A percentile compares a stretch with the other conserved stretches of the same genome.
Evolutionary conservation across 2,329 filamentous ascomycete genomes (phyloP).

Genomic region (Nemania sp.): DNA sequence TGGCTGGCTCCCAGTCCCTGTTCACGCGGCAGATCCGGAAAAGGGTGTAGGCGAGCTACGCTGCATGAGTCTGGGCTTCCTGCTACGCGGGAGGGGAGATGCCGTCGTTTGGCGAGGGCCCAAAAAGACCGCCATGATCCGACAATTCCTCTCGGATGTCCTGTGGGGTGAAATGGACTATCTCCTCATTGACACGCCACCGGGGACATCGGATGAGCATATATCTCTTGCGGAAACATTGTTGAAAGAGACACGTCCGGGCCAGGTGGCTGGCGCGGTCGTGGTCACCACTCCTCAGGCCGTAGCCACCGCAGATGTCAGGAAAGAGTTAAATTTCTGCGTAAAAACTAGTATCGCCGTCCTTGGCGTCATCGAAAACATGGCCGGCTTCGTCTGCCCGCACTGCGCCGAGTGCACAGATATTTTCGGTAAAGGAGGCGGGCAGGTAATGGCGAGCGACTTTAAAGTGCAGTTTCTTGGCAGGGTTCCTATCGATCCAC

Average conservation of each 20-base stretch:
- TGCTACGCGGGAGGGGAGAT: slow-evolving; percentile 84
- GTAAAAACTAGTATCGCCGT: slow-evolving; percentile 82
- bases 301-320: slow-evolving; percentile 91
- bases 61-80: slow-evolving; percentile 94
- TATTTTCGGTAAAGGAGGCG: slow-evolving; percentile 92
- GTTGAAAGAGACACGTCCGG: slow-evolving; percentile 69
- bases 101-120: slow-evolving; percentile 98
- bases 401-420: slow-evolving; percentile 88
- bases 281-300: slow-evolving; percentile 97
- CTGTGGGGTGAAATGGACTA: slow-evolving; percentile 91
- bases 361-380: slow-evolving; percentile 95
- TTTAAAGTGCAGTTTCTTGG: slow-evolving; percentile 88
- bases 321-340: slow-evolving; percentile 95
- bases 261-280: slow-evolving; percentile 86
- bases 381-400: slow-evolving; percentile 90
- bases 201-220: slow-evolving; percentile 96
- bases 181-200: slow-evolving; percentile 93
- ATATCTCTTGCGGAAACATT: slow-evolving; percentile 93
- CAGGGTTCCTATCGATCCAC: slow-evolving; percentile 89
- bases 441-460: slow-evolving; percentile 87
- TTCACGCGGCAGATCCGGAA: slow-evolving; percentile 72
- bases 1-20: slow-evolving; percentile 90
- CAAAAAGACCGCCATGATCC: slow-evolving; percentile 99
- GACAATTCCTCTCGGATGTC: slow-evolving; percentile 93
- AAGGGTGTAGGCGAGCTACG: slow-evolving; percentile 72